phyloP scores from a whole-genome alignment of 257 asterid species.

The Plantago ovata region DNA sequence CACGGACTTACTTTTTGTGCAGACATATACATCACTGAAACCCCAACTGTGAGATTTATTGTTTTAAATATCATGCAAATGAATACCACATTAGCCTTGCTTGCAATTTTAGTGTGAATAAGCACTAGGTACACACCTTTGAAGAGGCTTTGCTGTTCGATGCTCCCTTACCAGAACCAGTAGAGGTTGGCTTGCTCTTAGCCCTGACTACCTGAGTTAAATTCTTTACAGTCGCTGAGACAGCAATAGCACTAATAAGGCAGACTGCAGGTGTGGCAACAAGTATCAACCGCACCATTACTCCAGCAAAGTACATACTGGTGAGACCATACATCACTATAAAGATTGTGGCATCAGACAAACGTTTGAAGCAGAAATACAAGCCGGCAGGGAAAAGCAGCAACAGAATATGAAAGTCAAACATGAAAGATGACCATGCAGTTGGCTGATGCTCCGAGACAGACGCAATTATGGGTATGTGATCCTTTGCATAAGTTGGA shows the following conservation, averaged over 20 bases:
- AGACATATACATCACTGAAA: background rate
- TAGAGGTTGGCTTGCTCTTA: slow-evolving; percentile 50
- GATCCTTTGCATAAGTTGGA: slow-evolving; percentile 97
- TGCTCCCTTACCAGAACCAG: slow-evolving; percentile 69
- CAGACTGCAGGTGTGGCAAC: slow-evolving; percentile 99
- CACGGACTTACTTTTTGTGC: too few species aligned
- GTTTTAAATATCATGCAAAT: background rate
- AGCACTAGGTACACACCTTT: slow-evolving; percentile 49
- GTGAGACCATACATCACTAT: slow-evolving; percentile 97
- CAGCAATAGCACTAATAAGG: slow-evolving; percentile 96
- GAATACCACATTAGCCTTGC: background rate
- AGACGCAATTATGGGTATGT: slow-evolving; percentile 97
- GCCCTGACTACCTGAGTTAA: slow-evolving; percentile 80
- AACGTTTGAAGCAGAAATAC: slow-evolving; percentile 97
- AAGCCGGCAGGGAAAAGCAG: slow-evolving; percentile 95
- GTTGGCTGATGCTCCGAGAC: slow-evolving; percentile 99
- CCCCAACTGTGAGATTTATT: background rate
- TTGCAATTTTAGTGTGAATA: background rate
- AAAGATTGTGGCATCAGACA: slow-evolving; percentile 92
- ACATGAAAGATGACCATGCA: slow-evolving; percentile 99
- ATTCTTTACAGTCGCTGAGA: slow-evolving; percentile 91
- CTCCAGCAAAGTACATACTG: slow-evolving; percentile 99
- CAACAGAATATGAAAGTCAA: slow-evolving; percentile 84
- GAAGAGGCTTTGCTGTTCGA: slow-evolving; percentile 65
- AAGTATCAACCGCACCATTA: slow-evolving; percentile 95